Evolutionary conservation across 1,284 basidiomycete species (phyloP), one percentile per base, ranked within the genome.

Genomic region (Irpex sp.): DNA sequence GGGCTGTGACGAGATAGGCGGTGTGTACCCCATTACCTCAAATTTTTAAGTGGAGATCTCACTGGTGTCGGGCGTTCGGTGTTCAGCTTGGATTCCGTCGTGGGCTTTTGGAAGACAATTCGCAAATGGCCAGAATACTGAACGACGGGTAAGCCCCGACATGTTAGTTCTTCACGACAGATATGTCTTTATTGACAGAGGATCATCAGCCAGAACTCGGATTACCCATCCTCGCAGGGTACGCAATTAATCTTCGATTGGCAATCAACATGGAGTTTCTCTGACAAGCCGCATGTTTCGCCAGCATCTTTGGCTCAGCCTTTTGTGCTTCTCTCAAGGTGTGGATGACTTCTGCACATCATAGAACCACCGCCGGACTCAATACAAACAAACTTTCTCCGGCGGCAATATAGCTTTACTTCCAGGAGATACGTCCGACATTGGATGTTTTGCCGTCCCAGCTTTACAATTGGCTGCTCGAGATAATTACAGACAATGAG

Each of bases 251-350:
- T 52, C 44, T 31, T 60, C 19, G 17, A 26, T 51, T 60, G 38
- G 44, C 49, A 59, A 59, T 57, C 31, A 34, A 7, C 19, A 51
- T 3, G 36, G n/a, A 40, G 40, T 37, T 59, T 48, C 40, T 44
- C 19, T 58, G 48, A 17, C 48, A 19, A 40, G 6, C 19, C 63
- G 57, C 62, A 21, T 40, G 19, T 34, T 58, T 47, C 9, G 36
- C 7, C 55, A 77, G 76, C 4, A 76, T 81, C 34, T 79, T 76
- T 62, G 78, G 77, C 0, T 77, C 76, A 17, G 79, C 79, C 0
- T 81, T 80, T 66, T 79, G 78, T 58, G 77, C 79, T 5, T 78
- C 77, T 1, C 67, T 80, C 13, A 77, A 77, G 67, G 75, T 73
- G 47, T 52, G 54, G 44, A 40, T 36, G 34, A 62, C 62, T 31